phyloP scores from a whole-genome alignment of 1,284 basidiomycete genomes.

The Sphaerobolus stellatus region DNA sequence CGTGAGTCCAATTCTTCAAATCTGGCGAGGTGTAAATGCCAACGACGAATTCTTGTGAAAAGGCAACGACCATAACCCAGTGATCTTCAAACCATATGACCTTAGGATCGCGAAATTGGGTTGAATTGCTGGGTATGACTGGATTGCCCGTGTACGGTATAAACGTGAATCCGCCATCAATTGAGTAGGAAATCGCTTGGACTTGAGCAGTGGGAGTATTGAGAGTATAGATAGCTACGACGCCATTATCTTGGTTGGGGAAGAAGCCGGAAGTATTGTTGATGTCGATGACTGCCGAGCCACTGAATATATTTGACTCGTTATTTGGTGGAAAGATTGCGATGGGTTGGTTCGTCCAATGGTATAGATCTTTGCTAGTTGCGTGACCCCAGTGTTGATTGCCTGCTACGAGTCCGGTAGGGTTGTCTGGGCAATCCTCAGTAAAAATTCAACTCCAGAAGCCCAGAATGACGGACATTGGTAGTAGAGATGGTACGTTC shows the following conservation, averaged over 20 bases:
- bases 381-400: slow-evolving; percentile 46
- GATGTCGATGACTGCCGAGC: slow-evolving; percentile 37
- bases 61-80: slow-evolving; percentile 41
- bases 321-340: slow-evolving; percentile 29
- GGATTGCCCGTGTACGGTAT: slow-evolving; percentile 34
- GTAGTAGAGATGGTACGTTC: slow-evolving; percentile 43
- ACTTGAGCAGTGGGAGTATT: slow-evolving; percentile 33
- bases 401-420: slow-evolving; percentile 34
- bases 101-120: slow-evolving; percentile 42
- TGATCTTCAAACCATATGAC: slow-evolving; percentile 35
- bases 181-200: slow-evolving; percentile 37
- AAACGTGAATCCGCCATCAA: slow-evolving; percentile 39
- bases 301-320: slow-evolving; percentile 31
- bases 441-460: slow-evolving; percentile 9
- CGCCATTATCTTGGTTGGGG: slow-evolving; percentile 29
- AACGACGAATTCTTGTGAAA: slow-evolving; percentile 32
- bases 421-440: slow-evolving; percentile 26
- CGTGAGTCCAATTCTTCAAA: slow-evolving; percentile 37
- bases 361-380: slow-evolving; percentile 37
- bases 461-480: slow-evolving; percentile 27
- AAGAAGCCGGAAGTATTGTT: slow-evolving; percentile 44
- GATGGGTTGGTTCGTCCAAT: slow-evolving; percentile 40
- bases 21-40: slow-evolving; percentile 37
- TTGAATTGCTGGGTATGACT: slow-evolving; percentile 31
- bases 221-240: slow-evolving; percentile 43